Conservation (phyloP, 345 rosid genomes). For the Brassica cretica region DNA sequence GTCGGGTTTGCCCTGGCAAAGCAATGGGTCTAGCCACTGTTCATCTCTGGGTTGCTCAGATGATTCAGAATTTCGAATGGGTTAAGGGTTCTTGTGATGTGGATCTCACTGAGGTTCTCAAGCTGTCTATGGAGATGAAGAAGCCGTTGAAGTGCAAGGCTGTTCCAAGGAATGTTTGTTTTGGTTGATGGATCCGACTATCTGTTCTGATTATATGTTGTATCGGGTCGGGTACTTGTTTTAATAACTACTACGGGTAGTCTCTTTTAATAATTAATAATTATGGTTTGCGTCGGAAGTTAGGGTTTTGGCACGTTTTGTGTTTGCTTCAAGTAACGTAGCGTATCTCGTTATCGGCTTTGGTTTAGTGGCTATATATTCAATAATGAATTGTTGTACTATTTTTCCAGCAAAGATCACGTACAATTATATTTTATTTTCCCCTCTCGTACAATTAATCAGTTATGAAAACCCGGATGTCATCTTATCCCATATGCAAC, state of each 20-base stretch:
- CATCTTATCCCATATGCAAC: background rate
- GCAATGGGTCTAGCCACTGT: constrained; percentile 63
- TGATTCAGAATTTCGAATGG: constrained; percentile 55
- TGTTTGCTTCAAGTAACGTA: constrained; percentile 11
- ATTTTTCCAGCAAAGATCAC: background rate
- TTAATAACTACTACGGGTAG: constrained; percentile 12
- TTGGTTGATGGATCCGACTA: constrained; percentile 2
- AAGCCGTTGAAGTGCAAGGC: constrained; percentile 56
- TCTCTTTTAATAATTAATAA: constrained; percentile 16
- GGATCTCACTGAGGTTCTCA: constrained; percentile 50
- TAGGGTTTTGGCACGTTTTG: constrained; percentile 33
- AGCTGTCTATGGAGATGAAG: constrained; percentile 69
- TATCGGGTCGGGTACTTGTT: background rate
- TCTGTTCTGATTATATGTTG: background rate
- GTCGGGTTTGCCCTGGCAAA: constrained; percentile 74
- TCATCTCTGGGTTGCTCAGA: constrained; percentile 59
- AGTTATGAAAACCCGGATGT: background rate
- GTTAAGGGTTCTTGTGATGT: constrained; percentile 40
- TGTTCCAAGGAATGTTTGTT: constrained; percentile 44
- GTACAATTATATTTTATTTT: background rate
- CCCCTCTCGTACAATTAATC: background rate
- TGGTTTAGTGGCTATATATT: background rate
- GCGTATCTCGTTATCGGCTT: background rate
- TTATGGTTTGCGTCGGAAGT: constrained; percentile 17
- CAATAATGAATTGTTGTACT: background rate